phyloP scores from a whole-genome alignment of 305 asterid genomes.

The Coffea humblotiana region DNA sequence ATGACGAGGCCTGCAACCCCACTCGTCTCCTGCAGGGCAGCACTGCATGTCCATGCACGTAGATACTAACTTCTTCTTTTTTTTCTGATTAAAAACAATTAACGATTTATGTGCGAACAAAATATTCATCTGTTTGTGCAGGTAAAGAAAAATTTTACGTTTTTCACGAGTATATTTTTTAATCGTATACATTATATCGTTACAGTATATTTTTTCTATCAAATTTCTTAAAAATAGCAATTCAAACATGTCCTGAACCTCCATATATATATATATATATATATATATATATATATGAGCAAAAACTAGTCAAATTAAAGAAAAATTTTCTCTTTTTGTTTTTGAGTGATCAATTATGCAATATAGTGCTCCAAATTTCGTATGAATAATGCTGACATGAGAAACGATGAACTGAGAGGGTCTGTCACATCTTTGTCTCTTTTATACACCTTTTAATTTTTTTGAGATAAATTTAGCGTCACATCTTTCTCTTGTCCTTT shows the following conservation, averaged over 20 bases:
- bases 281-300: no score
- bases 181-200: no score
- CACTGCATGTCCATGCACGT: constrained; percentile 6
- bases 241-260: no score
- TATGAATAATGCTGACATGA: not conserved
- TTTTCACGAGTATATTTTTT: no score
- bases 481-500: not conserved
- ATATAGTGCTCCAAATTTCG: not conserved
- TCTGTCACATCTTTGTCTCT: not conserved
- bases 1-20: not conserved
- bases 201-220: no score
- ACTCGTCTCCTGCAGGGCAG: not conserved
- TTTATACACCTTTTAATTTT: not conserved
- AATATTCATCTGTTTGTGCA: not conserved
- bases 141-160: no score
- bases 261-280: no score
- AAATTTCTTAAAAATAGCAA: no score
- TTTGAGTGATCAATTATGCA: not conserved
- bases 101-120: no score
- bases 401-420: not conserved
- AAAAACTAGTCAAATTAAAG: not conserved
- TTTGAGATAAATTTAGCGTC: not conserved
- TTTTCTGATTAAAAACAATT: not conserved
- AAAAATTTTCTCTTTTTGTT: not conserved
- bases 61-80: not conserved